These are phyloP conservation scores for Haplosporangium sp. DNA, from an alignment of 371 early-diverging fungal genomes.

Conservation along the genomic window DNA sequence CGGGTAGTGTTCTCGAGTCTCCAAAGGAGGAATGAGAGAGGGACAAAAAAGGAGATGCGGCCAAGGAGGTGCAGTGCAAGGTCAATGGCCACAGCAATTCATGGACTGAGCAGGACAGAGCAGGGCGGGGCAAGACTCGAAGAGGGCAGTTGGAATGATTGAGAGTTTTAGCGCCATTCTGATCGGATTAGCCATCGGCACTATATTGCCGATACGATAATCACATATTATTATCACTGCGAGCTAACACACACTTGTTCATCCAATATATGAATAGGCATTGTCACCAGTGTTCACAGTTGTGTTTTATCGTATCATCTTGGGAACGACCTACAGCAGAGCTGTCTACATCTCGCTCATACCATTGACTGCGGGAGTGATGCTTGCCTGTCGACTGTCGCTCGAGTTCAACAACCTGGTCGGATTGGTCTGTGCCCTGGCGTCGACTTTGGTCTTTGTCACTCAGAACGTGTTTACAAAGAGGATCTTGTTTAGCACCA, in stretches of 20 bases:
- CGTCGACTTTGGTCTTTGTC: conserved; percentile 83
- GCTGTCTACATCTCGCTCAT: conserved; percentile 81
- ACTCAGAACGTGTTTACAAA: conserved; percentile 88
- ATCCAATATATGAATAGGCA: conserved; percentile 62
- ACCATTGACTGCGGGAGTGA: conserved; percentile 88
- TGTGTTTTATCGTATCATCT: conserved; percentile 75
- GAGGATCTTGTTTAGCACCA: conserved; percentile 70
- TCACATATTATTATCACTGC: no score
- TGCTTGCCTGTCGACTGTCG: conserved; percentile 74
- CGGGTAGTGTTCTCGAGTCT: background rate
- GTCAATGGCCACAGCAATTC: background rate
- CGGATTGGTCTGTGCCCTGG: conserved; percentile 79
- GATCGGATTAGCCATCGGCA: no score
- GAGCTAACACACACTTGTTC: background rate
- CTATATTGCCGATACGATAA: no score
- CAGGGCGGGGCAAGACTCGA: background rate
- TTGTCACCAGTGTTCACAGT: conserved; percentile 92
- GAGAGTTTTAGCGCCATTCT: background rate
- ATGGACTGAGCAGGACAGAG: background rate
- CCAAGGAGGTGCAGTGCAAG: background rate
- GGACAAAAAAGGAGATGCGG: background rate
- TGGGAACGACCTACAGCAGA: conserved; percentile 69
- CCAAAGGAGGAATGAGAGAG: background rate
- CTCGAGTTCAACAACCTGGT: conserved; percentile 64
- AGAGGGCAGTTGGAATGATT: no score